Base-by-base conservation (phyloP, 148 eudicot species). In the Persicaria tinctoria region DNA sequence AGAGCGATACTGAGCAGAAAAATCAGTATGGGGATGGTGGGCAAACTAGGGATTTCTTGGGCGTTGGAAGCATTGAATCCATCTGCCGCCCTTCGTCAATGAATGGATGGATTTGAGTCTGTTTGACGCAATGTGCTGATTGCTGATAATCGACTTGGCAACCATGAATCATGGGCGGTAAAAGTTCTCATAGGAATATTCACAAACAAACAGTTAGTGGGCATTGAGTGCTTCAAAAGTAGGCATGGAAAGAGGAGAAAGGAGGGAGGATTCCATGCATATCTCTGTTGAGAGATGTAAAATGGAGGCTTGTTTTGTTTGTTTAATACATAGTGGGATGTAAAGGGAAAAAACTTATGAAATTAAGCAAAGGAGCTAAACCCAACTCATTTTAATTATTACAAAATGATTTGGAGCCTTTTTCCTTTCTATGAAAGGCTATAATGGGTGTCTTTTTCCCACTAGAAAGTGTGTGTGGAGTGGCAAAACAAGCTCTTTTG, bases 41-140 rank as follows among this genome's bases (percentile, higher is more conserved):
- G 51, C 41, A 71, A 49, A 71, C 74, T 46, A 71, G 74, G 18
- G 74, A 71, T 71, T 71, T 71, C 18, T 48, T 71, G 38, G 74
- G 74, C 6, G 74, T 71, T n/a, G 74, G 74, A 18, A 17, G n/a
- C 41, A 38, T 18, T 4, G 51, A 70, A 46, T 48, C 73, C 51
- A 46, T 70, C 13, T 70, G 73, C 8, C 50, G 16, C 51, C 50
- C 73, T 70, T 48, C 51, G 45, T 70, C 51, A 48, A 13, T 46
- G 9, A 70, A 70, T 70, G 73, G 73, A 23, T 70, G 73, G 73
- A 70, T 70, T 46, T 70, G 27, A 71, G 2, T 14, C 5, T 69
- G 8, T 10, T 27, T 66, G 41, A 32, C 41, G 41, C 41, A 32
- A 32, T 32, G 41, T 32, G 41, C 41, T 32, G 41, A 32, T 32